Base-by-base conservation (phyloP, 225 moss, liverwort and hornwort species). In the Polytrichum commune region DNA sequence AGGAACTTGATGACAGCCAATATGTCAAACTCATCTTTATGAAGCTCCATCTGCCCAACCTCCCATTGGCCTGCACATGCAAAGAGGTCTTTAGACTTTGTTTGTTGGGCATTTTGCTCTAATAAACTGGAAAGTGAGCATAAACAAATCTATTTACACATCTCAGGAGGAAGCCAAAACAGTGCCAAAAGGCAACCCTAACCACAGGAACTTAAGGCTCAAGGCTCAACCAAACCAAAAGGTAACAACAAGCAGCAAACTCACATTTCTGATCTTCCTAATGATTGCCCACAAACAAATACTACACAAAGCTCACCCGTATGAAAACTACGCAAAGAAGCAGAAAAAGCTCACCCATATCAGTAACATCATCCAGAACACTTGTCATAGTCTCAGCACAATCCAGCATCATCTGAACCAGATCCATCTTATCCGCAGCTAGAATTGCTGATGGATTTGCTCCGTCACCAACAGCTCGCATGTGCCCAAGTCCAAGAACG, bases 331-430 rank as follows among this genome's bases (percentile, higher is more conserved):
- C 32, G 46, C 46, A 16, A 16, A 46, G 46, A 4, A 16, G 13
- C 46, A 46, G 16, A 23, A 54, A 25, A 27, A 28, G 54, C 88
- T 74, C 64, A 92, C 92, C 92, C 92, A 92, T 92, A 63, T 92
- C 92, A 4, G 90, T 92, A 10, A 92, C 90, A 65, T 90, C 92
- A 28, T 92, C 88, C 61, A 92, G 86, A 25, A 92, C 92, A 68
- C 86, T 90, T 0, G 92, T 92, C 92, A 92, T 92, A 1, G 92
- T 86, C 73, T 92, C 90, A 1, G 92, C 90, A 56, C 92, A 92
- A 69, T 92, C 92, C 5, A 92, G 82, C 92, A 92, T 92, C 92
- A 92, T 92, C 67, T 92, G 90, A 27, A 92, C 90, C 24, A 92
- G 32, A 62, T 92, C 90, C 83, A 86, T 84, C 76, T 74, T 88